These are phyloP conservation scores for Arabidopsis suecica DNA, from an alignment of 345 rosid genomes.

Conservation along the genomic window DNA sequence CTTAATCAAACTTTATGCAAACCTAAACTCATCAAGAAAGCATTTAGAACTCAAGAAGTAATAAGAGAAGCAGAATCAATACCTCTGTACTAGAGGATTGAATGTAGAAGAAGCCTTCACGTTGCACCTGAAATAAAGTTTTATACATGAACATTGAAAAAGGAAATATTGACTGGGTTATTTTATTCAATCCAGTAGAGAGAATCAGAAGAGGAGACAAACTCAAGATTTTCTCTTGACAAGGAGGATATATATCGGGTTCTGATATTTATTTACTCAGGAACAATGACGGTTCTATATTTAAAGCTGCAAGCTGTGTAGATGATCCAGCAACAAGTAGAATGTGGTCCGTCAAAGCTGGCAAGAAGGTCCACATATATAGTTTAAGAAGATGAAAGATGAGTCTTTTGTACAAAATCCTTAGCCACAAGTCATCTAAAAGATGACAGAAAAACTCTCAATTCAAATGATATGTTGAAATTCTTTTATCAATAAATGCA, in stretches of 20 bases:
- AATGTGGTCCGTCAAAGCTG: slow-evolving; percentile 10
- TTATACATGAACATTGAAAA: neutral
- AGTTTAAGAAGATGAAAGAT: slow-evolving; percentile 9
- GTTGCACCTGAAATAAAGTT: neutral
- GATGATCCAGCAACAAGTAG: slow-evolving; percentile 19
- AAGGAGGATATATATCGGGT: neutral
- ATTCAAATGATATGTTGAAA: too few species aligned
- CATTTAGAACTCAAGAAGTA: neutral
- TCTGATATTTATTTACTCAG: neutral
- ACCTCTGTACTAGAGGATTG: neutral
- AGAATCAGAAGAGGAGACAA: slow-evolving; percentile 17
- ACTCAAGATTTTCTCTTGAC: slow-evolving; percentile 21
- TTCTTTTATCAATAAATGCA: too few species aligned
- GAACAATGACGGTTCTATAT: neutral
- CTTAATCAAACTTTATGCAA: neutral
- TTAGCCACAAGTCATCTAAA: slow-evolving; percentile 7
- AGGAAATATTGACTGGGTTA: neutral
- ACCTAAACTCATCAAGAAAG: neutral
- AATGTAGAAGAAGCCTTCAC: neutral
- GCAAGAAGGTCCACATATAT: slow-evolving; percentile 33
- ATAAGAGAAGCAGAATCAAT: neutral
- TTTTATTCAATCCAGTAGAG: neutral
- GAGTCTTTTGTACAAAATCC: neutral
- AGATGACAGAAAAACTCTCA: neutral
- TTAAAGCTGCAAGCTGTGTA: slow-evolving; percentile 31